Evolutionary conservation across 768 basidiomycete genomes (phyloP).

Genomic region (Kwoniella heveanensis): DNA sequence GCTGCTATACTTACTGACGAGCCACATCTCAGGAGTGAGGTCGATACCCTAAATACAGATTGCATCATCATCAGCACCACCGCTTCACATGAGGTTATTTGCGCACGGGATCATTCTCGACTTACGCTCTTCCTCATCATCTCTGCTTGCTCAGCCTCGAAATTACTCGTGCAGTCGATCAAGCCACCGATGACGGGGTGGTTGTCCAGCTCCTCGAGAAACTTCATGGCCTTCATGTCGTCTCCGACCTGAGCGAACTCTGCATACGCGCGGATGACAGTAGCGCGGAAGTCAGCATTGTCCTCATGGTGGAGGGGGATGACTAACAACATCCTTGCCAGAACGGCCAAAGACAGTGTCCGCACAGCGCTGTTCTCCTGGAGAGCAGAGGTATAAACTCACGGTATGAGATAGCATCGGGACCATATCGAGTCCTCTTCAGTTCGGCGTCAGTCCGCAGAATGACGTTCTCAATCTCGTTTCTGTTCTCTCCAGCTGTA

Average conservation of each 20-base stretch:
- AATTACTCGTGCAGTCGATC: constrained; percentile 56
- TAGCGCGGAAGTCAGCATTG: too few species aligned
- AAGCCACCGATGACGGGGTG: constrained; percentile 55
- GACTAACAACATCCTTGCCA: too few species aligned
- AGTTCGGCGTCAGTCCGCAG: constrained; percentile 50
- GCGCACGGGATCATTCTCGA: not conserved
- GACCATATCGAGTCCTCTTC: constrained; percentile 44
- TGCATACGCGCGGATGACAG: constrained; percentile 12
- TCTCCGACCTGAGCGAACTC: constrained; percentile 55
- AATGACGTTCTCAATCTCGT: constrained; percentile 54
- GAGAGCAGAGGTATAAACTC: too few species aligned
- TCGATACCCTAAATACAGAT: constrained; percentile 36
- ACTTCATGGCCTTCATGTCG: constrained; percentile 55
- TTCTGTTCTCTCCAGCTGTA: constrained; percentile 46
- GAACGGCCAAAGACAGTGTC: too few species aligned
- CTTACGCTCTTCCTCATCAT: constrained; percentile 49
- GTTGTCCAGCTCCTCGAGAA: constrained; percentile 56
- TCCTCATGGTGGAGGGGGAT: too few species aligned
- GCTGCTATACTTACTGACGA: constrained; percentile 30
- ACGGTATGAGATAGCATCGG: constrained; percentile 56
- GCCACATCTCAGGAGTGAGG: constrained; percentile 54
- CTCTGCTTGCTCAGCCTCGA: constrained; percentile 52
- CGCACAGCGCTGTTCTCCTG: too few species aligned
- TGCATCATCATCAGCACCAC: too few species aligned
- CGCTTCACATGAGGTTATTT: too few species aligned